Percentiles rank a stretch among this genome's conserved stretches.
These are phyloP conservation scores for Closterium sp. DNA, from an alignment of 139 green algal genomes.

Conservation along the genomic window DNA sequence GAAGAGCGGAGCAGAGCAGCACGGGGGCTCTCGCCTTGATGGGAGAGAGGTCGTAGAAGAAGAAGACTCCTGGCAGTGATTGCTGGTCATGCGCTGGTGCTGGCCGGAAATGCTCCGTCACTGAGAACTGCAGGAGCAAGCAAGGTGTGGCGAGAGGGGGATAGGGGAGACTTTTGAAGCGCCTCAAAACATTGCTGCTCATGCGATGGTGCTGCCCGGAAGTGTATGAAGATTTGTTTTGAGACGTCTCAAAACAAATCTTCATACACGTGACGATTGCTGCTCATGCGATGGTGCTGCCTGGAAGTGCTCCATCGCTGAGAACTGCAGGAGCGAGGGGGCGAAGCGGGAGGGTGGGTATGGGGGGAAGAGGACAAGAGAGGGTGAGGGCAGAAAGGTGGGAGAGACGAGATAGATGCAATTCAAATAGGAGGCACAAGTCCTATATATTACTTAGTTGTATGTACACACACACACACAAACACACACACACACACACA, in stretches of 20 bases:
- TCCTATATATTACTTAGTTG: too few relatives aligned
- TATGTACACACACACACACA: too few relatives aligned
- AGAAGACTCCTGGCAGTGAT: slow-evolving; percentile 88
- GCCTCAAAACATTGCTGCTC: too few relatives aligned
- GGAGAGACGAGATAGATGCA: too few relatives aligned
- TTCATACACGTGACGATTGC: background rate
- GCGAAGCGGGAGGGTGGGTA: too few relatives aligned
- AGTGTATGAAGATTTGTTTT: too few relatives aligned
- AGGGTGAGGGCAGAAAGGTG: background rate
- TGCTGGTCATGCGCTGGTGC: background rate
- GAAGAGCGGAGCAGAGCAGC: background rate
- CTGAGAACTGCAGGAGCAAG: slow-evolving; percentile 69
- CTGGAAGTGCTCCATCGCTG: background rate
- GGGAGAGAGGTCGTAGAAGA: slow-evolving; percentile 97
- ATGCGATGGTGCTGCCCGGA: background rate
- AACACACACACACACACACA: too few relatives aligned
- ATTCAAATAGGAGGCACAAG: too few relatives aligned
- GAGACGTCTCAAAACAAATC: too few relatives aligned
- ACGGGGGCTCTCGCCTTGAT: slow-evolving; percentile 69
- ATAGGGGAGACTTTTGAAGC: too few relatives aligned
- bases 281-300: background rate
- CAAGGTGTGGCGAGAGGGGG: too few relatives aligned
- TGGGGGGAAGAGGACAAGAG: background rate
- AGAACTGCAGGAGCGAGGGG: slow-evolving; percentile 60
- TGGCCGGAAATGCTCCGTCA: slow-evolving; percentile 92